Evolutionary conservation across 768 basidiomycete species (phyloP), one percentile per base, ranked within the genome.

Genomic region (Termitomyces sp.): DNA sequence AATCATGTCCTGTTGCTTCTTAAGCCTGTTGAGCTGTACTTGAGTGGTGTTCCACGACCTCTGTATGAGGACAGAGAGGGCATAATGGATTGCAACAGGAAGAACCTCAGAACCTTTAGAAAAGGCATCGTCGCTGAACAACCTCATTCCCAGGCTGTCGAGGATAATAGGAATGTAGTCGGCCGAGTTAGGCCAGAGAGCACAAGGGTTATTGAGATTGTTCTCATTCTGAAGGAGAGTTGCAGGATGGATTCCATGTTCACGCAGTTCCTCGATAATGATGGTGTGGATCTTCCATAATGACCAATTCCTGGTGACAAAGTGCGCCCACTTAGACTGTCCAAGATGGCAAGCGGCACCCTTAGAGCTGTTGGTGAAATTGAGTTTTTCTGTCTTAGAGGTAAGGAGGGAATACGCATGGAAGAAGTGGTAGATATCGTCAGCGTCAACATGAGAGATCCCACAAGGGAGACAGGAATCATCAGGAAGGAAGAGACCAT

Each of bases 401-500:
- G 28, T 5, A 0, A 51, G 36, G 0, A 38, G 5, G 5, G 24
- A 35, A 50, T 64, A 69, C 9, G 24, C 54, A 0, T 33, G 20
- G 33, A 67, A 65, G 36, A 60, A 69, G 0, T 63, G 52, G 0
- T 41, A 3, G 24, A 67, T 54, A 20, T 57, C 54, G 11, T 22
- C 26, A 13, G 61, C 55, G 3, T 63, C 41, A 1, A 43, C 26
- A 2, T 54, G 56, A 18, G 61, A 60, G 60, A 60, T 60, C 1
- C 63, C 62, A 13, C 30, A 44, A n/a, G 66, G 67, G 5, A 68
- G 62, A 10, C 43, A 40, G 5, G 41, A 24, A 28, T 65, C 62
- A 26, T 67, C 64, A 4, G 28, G 30, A 7, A 63, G 62, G 47
- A 70, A 70, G 10, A 70, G 58, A 18, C 67, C 65, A 36, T 66